These are phyloP conservation scores for Pleurotus tuber-regium DNA, from an alignment of 768 basidiomycete species.

Conservation along the genomic window DNA sequence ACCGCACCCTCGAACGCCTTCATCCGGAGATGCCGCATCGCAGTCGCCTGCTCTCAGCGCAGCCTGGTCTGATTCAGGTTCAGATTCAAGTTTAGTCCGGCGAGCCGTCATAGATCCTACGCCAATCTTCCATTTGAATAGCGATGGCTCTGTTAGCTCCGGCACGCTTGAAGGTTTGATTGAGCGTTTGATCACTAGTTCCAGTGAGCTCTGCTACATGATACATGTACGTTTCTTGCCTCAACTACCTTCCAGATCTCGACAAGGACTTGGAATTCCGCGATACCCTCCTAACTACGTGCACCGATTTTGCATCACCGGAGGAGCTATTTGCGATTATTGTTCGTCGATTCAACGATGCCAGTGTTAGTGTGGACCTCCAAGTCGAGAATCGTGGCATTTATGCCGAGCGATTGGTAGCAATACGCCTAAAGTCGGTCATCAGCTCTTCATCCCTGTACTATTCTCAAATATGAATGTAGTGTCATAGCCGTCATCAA, in stretches of 20 bases:
- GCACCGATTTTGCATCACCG: slow-evolving; percentile 39
- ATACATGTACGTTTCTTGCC: not conserved
- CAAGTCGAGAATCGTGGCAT: slow-evolving; percentile 23
- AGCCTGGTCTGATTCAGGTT: slow-evolving; percentile 19
- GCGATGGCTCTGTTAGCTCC: slow-evolving; percentile 29
- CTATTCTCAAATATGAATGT: not conserved
- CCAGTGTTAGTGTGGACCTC: slow-evolving; percentile 18
- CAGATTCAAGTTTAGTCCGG: slow-evolving; percentile 17
- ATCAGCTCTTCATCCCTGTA: not conserved
- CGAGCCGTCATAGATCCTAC: slow-evolving; percentile 23
- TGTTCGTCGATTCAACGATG: slow-evolving; percentile 35
- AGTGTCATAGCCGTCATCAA: slow-evolving; percentile 36
- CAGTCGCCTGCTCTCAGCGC: slow-evolving; percentile 12
- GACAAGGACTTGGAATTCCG: slow-evolving; percentile 34
- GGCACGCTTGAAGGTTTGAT: slow-evolving; percentile 44
- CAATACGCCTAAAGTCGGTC: slow-evolving; percentile 35
- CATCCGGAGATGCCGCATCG: slow-evolving; percentile 2
- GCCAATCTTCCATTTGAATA: slow-evolving; percentile 23
- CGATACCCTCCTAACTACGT: slow-evolving; percentile 40
- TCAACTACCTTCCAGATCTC: slow-evolving; percentile 20
- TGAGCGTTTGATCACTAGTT: slow-evolving; percentile 34
- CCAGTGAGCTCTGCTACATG: slow-evolving; percentile 23
- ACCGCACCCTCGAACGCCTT: not conserved
- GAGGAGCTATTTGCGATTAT: slow-evolving; percentile 37
- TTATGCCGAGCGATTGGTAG: slow-evolving; percentile 13